A percentile compares a stretch with the other conserved stretches of the same genome.
These are phyloP conservation scores for Didymella keratinophila DNA, from an alignment of 2,329 filamentous ascomycete species.

Conservation along the genomic window DNA sequence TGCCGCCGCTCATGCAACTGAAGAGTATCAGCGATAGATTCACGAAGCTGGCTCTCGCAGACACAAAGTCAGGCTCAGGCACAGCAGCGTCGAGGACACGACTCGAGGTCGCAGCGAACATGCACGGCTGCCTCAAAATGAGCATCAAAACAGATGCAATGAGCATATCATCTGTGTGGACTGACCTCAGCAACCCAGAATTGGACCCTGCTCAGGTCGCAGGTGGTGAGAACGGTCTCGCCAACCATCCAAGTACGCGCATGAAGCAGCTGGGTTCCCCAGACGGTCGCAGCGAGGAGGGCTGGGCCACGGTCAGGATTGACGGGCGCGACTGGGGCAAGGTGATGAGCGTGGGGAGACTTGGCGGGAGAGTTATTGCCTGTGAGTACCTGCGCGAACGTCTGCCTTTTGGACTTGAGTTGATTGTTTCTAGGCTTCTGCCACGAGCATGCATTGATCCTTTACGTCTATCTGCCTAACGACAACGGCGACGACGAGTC, in stretches of 20 bases:
- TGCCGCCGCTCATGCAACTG: conserved; percentile 85
- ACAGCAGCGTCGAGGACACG: conserved; percentile 56
- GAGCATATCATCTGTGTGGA: conserved; percentile 86
- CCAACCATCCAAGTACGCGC: conserved; percentile 80
- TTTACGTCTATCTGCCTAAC: conserved; percentile 82
- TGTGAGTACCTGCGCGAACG: conserved; percentile 61
- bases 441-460: conserved; percentile 78
- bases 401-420: background rate
- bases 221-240: conserved; percentile 70
- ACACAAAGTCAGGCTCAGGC: conserved; percentile 48
- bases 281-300: conserved; percentile 74
- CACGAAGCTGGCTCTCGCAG: conserved; percentile 72
- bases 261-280: conserved; percentile 69
- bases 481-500: conserved; percentile 75
- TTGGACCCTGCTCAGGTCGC: conserved; percentile 79
- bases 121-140: conserved; percentile 86
- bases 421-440: conserved; percentile 65
- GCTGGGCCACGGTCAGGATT: conserved; percentile 88
- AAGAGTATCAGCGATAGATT: conserved; percentile 96
- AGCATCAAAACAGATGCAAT: conserved; percentile 84
- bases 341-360: conserved; percentile 88
- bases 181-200: conserved; percentile 83
- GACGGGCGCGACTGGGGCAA: conserved; percentile 94
- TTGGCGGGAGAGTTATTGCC: conserved; percentile 91
- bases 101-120: conserved; percentile 88